Evolutionary conservation across 2,329 filamentous ascomycete genomes (phyloP), one percentile per base, ranked within the genome.

Genomic region (Huntiella savannae): DNA sequence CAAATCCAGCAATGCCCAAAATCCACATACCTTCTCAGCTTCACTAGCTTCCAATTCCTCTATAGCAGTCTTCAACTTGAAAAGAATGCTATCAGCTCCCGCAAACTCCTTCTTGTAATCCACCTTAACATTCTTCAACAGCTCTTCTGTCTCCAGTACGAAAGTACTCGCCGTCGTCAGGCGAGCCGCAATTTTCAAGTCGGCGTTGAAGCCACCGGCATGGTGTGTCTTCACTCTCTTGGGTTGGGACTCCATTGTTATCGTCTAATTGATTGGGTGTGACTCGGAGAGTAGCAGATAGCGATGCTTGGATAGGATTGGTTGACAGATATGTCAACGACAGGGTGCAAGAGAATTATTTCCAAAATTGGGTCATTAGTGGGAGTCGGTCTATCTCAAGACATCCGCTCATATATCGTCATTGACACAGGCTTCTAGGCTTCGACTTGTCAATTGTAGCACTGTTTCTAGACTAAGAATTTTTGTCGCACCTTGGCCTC

Each of bases 91-190:
- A 43, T 75, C 67, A 4, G 68, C 66, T 7, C 62, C 66, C 2
- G 63, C 58, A 45, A 76, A 63, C 11, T 64, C 56, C 50, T 64
- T 66, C 33, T 54, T 56, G 54, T 75, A 71, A 55, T 75, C 67
- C 16, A 74, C 55, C 47, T 63, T 67, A 48, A 69, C 64, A 51
- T 75, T 69, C 49, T 66, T 67, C 49, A 77, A 56, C 13, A 78
- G 61, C 57, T 78, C 73, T 40, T 75, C 70, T 2, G 73, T 71
- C 58, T 77, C 69, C 43, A 77, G 57, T 41, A 73, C 63, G 52
- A 77, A 76, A 33, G 70, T 67, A 56, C 69, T 72, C 12, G 70
- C 63, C 6, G 67, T 63, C 32, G 65, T 62, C 39, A 68, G 55
- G 15, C 60, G 59, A 34, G 64, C 57, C 3, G 65, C 56, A 47